phyloP scores from a whole-genome alignment of 202 grass and related monocot species.

The Schoenoplectus triqueter region DNA sequence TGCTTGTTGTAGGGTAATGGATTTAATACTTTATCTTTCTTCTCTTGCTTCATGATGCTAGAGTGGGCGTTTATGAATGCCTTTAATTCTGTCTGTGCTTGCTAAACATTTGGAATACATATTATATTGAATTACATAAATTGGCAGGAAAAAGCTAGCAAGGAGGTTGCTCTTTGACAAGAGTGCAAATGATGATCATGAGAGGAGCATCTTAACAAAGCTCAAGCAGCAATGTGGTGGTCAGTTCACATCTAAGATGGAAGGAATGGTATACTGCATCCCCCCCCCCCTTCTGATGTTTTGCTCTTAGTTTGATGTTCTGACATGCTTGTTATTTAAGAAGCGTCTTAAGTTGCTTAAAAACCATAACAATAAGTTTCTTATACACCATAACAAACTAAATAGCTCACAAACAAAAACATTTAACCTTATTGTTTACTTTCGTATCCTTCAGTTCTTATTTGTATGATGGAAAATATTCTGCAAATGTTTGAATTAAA shows the following conservation, averaged over 20 bases:
- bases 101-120: not conserved
- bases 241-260: conserved; percentile 96
- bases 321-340: not conserved
- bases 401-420: conserved; percentile 12
- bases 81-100: not conserved
- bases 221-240: conserved; percentile 42
- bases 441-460: not conserved
- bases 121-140: conserved; percentile 18
- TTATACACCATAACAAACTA: not conserved
- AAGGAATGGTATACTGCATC: conserved; percentile 68
- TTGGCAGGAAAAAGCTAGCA: conserved; percentile 48
- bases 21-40: not conserved
- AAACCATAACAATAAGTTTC: not conserved
- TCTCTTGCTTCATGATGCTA: not conserved
- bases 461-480: not conserved
- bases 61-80: not conserved
- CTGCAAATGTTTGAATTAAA: conserved; percentile 41
- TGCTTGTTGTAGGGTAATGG: not conserved
- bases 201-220: not conserved
- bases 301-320: conserved; percentile 5
- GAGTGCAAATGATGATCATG: conserved; percentile 95
- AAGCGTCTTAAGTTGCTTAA: not conserved
- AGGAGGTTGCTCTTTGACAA: conserved; percentile 96
- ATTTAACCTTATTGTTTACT: not conserved
- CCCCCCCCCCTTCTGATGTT: conserved; percentile 24